Percentiles rank a stretch among this genome's conserved stretches.
Evolutionary conservation across 208 protist species (phyloP).

Genomic region (Hexamita inflata): DNA sequence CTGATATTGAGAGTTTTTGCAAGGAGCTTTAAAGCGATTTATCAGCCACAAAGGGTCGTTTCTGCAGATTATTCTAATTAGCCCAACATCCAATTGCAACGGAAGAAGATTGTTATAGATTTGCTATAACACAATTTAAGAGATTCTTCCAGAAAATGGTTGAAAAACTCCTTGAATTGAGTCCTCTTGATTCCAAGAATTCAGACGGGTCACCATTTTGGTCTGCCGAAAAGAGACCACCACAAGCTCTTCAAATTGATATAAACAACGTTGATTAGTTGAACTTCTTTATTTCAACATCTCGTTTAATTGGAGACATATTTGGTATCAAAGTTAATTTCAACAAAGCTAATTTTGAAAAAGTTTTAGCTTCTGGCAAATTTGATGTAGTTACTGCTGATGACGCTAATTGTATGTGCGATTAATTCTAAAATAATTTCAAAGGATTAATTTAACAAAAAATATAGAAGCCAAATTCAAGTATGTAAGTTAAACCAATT

Average conservation of each 20-base stretch:
- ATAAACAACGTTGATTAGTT: neutral
- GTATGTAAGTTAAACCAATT: neutral
- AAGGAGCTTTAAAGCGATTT: neutral
- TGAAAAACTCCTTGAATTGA: slow-evolving; percentile 81
- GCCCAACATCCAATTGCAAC: slow-evolving; percentile 7
- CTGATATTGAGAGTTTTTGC: neutral
- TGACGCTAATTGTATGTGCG: too few species aligned
- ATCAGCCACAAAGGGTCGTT: neutral
- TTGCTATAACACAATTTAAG: slow-evolving; percentile 20
- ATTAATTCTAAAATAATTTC: too few species aligned
- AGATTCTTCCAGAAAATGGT: slow-evolving; percentile 72
- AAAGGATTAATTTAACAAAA: too few species aligned
- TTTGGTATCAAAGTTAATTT: neutral
- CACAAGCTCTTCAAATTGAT: slow-evolving; percentile 30
- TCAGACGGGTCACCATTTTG: slow-evolving; percentile 62
- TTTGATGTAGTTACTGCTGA: too few species aligned
- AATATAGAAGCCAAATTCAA: too few species aligned
- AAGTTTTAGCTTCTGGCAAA: too few species aligned
- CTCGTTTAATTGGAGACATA: neutral
- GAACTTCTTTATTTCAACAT: neutral
- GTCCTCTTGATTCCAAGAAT: slow-evolving; percentile 79
- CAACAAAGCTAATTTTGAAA: too few species aligned
- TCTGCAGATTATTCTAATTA: slow-evolving; percentile 14
- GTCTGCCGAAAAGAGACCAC: slow-evolving; percentile 65
- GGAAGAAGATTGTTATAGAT: neutral